A percentile compares a stretch with the other conserved stretches of the same genome.
Evolutionary conservation across 2,329 filamentous ascomycete species (phyloP).

Genomic region (Teratosphaeria epicoccoides): DNA sequence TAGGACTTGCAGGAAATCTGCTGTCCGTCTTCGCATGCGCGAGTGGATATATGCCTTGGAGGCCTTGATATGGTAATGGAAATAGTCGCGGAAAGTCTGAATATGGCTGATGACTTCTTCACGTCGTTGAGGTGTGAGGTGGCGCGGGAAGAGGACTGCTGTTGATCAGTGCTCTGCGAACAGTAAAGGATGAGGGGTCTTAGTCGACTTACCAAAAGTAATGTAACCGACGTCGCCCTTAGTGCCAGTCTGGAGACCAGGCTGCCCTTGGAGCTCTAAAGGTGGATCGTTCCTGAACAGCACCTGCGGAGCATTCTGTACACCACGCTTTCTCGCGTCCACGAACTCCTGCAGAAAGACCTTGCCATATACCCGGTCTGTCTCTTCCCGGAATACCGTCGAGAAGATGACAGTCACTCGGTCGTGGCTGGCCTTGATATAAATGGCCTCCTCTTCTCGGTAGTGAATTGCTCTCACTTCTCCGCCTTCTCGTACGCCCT

Average conservation of each 20-base stretch:
- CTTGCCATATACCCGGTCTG: conserved; percentile 92
- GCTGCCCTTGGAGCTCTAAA: conserved; percentile 76
- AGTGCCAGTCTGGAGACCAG: conserved; percentile 65
- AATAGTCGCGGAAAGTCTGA: conserved; percentile 99
- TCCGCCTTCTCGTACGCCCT: conserved; percentile 79
- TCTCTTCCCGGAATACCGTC: conserved; percentile 95
- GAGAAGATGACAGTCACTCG: conserved; percentile 98
- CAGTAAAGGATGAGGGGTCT: not conserved
- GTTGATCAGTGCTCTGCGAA: conserved; percentile 4
- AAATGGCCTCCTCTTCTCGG: conserved; percentile 96
- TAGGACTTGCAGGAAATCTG: conserved; percentile 97
- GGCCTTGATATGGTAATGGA: conserved; percentile 99
- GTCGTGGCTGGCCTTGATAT: conserved; percentile 94
- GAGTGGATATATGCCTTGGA: conserved; percentile 99
- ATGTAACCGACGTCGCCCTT: conserved; percentile 91
- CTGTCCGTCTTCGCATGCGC: conserved; percentile 92
- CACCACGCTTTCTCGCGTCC: conserved; percentile 83
- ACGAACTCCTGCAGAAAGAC: conserved; percentile 99
- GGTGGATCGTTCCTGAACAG: conserved; percentile 92
- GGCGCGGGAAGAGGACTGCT: conserved; percentile 84
- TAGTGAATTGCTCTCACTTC: conserved; percentile 96
- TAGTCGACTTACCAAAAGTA: conserved; percentile 66
- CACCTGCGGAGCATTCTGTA: conserved; percentile 97
- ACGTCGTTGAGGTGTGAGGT: conserved; percentile 81
- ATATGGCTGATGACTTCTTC: conserved; percentile 97